Percentiles rank a stretch among this genome's conserved stretches.
Conservation (phyloP, 495 filamentous ascomycete species). For the Aspergillus wentii region DNA sequence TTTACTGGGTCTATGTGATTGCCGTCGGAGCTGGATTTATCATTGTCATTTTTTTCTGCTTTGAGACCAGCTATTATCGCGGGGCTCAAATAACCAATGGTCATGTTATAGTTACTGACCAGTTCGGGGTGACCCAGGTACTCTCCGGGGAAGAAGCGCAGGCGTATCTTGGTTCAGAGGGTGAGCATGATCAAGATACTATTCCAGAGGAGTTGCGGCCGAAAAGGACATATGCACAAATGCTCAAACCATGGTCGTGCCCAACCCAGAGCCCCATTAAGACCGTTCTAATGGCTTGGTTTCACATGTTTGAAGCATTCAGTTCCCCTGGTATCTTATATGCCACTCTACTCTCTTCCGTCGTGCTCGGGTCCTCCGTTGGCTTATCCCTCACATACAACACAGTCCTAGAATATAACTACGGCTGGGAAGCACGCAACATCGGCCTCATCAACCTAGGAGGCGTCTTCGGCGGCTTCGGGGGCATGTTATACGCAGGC, state of each 20-base stretch:
- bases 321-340: conserved; percentile 33
- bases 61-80: conserved; percentile 28
- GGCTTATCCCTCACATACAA: conserved; percentile 32
- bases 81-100: conserved; percentile 17
- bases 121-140: conserved; percentile 30
- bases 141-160: conserved; percentile 10
- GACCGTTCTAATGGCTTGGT: conserved; percentile 16
- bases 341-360: conserved; percentile 26
- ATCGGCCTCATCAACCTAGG: conserved; percentile 33
- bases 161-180: too few species aligned
- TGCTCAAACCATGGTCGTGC: conserved; percentile 19
- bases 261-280: conserved; percentile 7
- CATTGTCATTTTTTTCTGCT: conserved; percentile 21
- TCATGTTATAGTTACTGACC: conserved; percentile 27
- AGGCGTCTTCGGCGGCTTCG: conserved; percentile 29
- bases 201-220: conserved; percentile 8
- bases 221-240: conserved; percentile 27
- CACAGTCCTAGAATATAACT: conserved; percentile 25
- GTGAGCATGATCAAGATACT: too few species aligned
- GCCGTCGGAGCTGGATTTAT: conserved; percentile 25
- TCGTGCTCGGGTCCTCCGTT: conserved; percentile 27
- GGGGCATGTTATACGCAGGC: conserved; percentile 33
- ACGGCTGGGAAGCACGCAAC: conserved; percentile 23
- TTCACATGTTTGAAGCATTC: conserved; percentile 30
- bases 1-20: conserved; percentile 32